Evolutionary conservation across 257 asterid species (phyloP).

Genomic region (Solanum sitiens): DNA sequence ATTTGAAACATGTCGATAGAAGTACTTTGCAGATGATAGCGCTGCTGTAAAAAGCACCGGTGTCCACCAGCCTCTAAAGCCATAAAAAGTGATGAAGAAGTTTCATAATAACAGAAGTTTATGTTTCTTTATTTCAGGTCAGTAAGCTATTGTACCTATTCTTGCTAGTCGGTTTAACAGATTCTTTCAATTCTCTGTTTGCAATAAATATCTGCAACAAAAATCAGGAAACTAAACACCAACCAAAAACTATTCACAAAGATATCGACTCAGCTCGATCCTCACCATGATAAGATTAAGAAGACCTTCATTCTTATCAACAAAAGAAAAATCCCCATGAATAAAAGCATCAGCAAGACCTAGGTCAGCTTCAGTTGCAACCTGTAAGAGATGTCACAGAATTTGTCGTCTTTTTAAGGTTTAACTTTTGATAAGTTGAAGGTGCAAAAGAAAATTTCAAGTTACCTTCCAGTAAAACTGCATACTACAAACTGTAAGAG

Average conservation of each 20-base stretch:
- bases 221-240: neutral
- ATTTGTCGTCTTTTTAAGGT: neutral
- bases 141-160: constrained; percentile 28
- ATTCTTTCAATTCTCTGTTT: constrained; percentile 49
- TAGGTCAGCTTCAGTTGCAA: constrained; percentile 68
- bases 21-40: constrained; percentile 70
- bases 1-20: constrained; percentile 51
- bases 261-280: neutral
- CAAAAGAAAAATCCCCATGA: constrained; percentile 72
- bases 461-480: constrained; percentile 81
- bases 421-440: neutral
- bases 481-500: constrained; percentile 48
- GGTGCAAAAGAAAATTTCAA: neutral
- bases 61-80: constrained; percentile 96
- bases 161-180: constrained; percentile 26
- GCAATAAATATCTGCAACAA: constrained; percentile 49
- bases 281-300: constrained; percentile 69
- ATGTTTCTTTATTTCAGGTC: neutral
- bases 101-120: neutral
- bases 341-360: constrained; percentile 89
- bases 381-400: constrained; percentile 10
- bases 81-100: constrained; percentile 19
- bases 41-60: constrained; percentile 58
- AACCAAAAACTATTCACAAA: neutral
- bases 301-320: constrained; percentile 55